Percentiles rank a stretch among this genome's conserved stretches.
Evolutionary conservation across 1,284 basidiomycete species (phyloP).

Genomic region (Thelephora terrestris): DNA sequence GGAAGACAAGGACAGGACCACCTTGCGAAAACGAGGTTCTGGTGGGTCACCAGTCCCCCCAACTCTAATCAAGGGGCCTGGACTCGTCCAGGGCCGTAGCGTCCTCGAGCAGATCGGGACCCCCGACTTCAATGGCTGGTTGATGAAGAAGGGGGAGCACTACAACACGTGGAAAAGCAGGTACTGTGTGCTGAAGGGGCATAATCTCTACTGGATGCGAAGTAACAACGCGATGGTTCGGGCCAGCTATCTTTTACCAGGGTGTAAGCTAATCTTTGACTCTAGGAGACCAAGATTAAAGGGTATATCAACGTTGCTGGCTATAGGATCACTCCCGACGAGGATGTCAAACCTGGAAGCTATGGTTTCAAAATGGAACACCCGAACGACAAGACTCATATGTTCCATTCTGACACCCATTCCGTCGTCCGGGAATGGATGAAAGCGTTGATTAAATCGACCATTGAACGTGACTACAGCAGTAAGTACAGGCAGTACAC

Average conservation of each 20-base stretch:
- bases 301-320: slow-evolving; percentile 89
- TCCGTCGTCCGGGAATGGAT: slow-evolving; percentile 88
- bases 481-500: slow-evolving; percentile 37
- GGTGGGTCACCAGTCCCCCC: slow-evolving; percentile 20
- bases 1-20: slow-evolving; percentile 17
- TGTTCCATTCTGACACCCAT: slow-evolving; percentile 88
- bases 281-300: slow-evolving; percentile 87
- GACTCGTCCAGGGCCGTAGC: slow-evolving; percentile 53
- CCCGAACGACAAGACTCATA: slow-evolving; percentile 81
- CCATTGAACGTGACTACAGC: slow-evolving; percentile 86
- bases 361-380: slow-evolving; percentile 96
- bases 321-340: slow-evolving; percentile 91
- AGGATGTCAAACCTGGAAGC: slow-evolving; percentile 83
- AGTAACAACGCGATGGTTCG: slow-evolving; percentile 60
- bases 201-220: slow-evolving; percentile 79
- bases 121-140: slow-evolving; percentile 85
- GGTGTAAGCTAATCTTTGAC: slow-evolving; percentile 1
- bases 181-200: slow-evolving; percentile 92
- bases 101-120: slow-evolving; percentile 84
- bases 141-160: slow-evolving; percentile 91
- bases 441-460: slow-evolving; percentile 99
- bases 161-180: slow-evolving; percentile 92
- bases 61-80: slow-evolving; percentile 17
- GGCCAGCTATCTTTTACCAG: neutral
- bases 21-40: slow-evolving; percentile 42